A percentile compares a stretch with the other conserved stretches of the same genome.
phyloP scores from a whole-genome alignment of 2,329 filamentous ascomycete genomes.

The Ophiostoma populinum region DNA sequence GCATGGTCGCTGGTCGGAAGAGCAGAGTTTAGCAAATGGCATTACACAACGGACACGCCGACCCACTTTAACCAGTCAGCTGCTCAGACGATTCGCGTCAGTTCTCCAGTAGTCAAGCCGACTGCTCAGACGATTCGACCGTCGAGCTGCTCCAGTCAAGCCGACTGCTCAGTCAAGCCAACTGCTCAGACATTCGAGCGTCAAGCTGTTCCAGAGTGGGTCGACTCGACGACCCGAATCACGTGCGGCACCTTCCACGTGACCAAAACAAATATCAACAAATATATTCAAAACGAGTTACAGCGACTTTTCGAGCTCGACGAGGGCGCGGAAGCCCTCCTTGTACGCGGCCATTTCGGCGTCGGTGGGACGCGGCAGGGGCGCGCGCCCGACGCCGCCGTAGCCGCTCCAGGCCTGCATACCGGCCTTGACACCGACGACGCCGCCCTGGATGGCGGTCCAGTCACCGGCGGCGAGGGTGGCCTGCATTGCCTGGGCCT shows the following conservation, averaged over 20 bases:
- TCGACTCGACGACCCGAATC: too few relatives aligned
- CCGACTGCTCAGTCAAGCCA: background rate
- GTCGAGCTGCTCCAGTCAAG: too few relatives aligned
- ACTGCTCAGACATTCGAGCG: background rate
- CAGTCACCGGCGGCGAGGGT: conserved; percentile 52
- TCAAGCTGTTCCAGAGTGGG: too few relatives aligned
- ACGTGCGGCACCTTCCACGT: too few relatives aligned
- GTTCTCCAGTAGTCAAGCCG: too few relatives aligned
- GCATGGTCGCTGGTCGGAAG: too few relatives aligned
- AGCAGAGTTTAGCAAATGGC: too few relatives aligned
- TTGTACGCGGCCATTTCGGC: conserved; percentile 34
- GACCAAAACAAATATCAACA: background rate
- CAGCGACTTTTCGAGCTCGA: conserved; percentile 32
- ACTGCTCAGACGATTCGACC: too few relatives aligned
- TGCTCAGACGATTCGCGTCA: too few relatives aligned
- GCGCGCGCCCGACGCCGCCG: conserved; percentile 33
- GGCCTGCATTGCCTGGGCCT: conserved; percentile 48
- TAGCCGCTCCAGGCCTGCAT: conserved; percentile 51
- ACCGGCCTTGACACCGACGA: conserved; percentile 54
- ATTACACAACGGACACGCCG: too few relatives aligned
- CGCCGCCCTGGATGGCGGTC: conserved; percentile 53
- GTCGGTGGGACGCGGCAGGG: conserved; percentile 31
- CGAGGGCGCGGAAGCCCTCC: conserved; percentile 35
- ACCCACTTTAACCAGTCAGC: too few relatives aligned
- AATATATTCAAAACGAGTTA: conserved; percentile 14